Percentiles rank a stretch among this genome's conserved stretches.
Evolutionary conservation across 1,284 basidiomycete genomes (phyloP).

Genomic region (Pulchroboletus neoregius): DNA sequence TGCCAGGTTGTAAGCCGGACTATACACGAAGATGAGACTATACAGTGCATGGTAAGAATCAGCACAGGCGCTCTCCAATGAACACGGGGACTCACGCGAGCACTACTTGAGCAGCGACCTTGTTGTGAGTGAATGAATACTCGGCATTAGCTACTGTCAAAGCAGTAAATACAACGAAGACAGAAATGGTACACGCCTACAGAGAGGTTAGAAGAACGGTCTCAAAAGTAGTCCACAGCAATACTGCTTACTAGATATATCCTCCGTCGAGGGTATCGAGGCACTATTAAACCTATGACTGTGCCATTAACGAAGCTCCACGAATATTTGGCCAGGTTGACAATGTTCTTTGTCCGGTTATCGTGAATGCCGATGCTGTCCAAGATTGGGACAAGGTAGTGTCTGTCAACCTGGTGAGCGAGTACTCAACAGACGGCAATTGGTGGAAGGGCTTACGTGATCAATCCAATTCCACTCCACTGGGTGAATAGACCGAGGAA

Average conservation of each 20-base stretch:
- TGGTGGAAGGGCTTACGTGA: neutral
- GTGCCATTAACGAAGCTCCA: conserved; percentile 10
- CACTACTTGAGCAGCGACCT: conserved; percentile 4
- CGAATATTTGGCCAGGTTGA: conserved; percentile 6
- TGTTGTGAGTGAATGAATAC: conserved; percentile 14
- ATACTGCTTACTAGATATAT: conserved; percentile 18
- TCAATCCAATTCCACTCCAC: conserved; percentile 30
- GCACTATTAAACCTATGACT: conserved; percentile 1
- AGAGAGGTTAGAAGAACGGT: neutral
- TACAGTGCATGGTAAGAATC: neutral
- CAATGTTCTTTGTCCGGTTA: conserved; percentile 12
- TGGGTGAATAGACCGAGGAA: conserved; percentile 46
- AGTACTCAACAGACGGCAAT: no score
- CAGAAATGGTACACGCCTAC: conserved; percentile 13
- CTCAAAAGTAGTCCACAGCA: neutral
- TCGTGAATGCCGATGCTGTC: conserved; percentile 17
- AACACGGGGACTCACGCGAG: conserved; percentile 4
- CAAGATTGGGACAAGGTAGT: conserved; percentile 9
- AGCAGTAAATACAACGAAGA: conserved; percentile 18
- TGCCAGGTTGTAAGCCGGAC: conserved; percentile 8
- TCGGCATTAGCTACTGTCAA: conserved; percentile 22
- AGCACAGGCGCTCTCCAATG: neutral
- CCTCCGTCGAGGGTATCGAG: conserved; percentile 14
- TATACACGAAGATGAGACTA: conserved; percentile 13
- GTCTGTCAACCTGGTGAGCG: conserved; percentile 1